Evolutionary conservation across 1,284 basidiomycete species (phyloP), one percentile per base, ranked within the genome.

Genomic region (Filobasidium uniguttulatum): DNA sequence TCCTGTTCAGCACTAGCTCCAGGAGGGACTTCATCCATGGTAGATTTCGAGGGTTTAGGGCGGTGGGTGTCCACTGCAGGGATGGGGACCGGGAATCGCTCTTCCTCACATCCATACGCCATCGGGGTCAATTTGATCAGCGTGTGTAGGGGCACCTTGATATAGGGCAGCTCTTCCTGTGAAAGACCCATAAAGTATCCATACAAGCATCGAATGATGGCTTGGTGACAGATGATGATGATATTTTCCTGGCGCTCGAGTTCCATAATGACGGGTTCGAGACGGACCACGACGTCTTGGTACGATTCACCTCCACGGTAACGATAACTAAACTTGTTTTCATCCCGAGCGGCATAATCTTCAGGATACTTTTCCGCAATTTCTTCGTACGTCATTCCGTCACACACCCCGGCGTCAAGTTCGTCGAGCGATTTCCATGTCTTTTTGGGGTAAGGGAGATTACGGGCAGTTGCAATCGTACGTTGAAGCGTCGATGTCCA

Each of bases 381-480:
- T 74, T 98, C 93, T 71, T 90, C 84, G 64, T 98, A 99, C 1
- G 94, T 98, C 94, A 99, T 98, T 12, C 84, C 90, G 69, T 99
- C 94, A 62, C 94, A 99, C 14, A 99, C 94, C 35, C 94, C 93
- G 3, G 94, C 94, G 67, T 99, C 94, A 10, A 99, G 75, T 68
- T 99, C 94, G 63, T 99, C 94, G 30, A 99, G 73, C 3, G 88
- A 89, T 68, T 99, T 99, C 94, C 94, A 99, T 0, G 91, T 96
- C 56, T 98, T 73, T 64, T 98, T 94, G 37, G 82, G 77, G 64
- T 91, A 97, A 0, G 84, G 80, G 12, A 98, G 73, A 56, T 78
- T 63, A 36, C 80, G 77, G 0, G 81, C 90, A 0, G 94, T 98
- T 68, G 97, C 89, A 19, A 87, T 86, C 2, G 93, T 99, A 20